phyloP scores from a whole-genome alignment of 1,284 basidiomycete species.

The Trichosporon faecale region DNA sequence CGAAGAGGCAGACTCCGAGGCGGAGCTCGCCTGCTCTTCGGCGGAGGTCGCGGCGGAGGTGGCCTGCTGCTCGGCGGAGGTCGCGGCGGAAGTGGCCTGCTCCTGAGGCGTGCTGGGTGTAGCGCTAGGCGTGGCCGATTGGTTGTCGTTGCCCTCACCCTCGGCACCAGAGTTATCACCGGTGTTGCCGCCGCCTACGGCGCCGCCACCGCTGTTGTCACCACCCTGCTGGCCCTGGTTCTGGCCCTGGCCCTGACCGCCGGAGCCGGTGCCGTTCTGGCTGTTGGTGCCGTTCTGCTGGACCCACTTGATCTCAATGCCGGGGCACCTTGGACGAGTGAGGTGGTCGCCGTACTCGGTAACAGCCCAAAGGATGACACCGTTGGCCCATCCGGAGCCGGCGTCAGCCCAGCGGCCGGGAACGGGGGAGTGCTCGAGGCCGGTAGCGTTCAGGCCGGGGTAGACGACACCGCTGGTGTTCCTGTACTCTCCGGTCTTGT shows the following conservation, averaged over 20 bases:
- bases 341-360: conserved; percentile 67
- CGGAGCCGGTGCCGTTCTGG: neutral
- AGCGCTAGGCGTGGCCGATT: neutral
- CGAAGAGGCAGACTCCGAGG: neutral
- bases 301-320: conserved; percentile 50
- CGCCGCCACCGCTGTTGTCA: neutral
- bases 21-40: neutral
- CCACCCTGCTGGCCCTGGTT: neutral
- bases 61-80: neutral
- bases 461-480: conserved; percentile 65
- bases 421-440: conserved; percentile 38
- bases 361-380: conserved; percentile 69
- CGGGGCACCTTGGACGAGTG: conserved; percentile 64
- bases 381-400: conserved; percentile 78
- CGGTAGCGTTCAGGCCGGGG: conserved; percentile 80
- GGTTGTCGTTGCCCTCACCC: neutral
- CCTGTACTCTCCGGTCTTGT: conserved; percentile 60
- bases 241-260: neutral
- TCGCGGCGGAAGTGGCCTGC: neutral
- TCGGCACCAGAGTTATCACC: neutral
- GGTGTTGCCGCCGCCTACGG: neutral
- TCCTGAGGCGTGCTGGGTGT: neutral
- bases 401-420: conserved; percentile 20
- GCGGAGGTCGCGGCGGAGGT: neutral
- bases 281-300: neutral